Evolutionary conservation across 306 rosid species (phyloP).

Genomic region (Cicer chorassanicum): DNA sequence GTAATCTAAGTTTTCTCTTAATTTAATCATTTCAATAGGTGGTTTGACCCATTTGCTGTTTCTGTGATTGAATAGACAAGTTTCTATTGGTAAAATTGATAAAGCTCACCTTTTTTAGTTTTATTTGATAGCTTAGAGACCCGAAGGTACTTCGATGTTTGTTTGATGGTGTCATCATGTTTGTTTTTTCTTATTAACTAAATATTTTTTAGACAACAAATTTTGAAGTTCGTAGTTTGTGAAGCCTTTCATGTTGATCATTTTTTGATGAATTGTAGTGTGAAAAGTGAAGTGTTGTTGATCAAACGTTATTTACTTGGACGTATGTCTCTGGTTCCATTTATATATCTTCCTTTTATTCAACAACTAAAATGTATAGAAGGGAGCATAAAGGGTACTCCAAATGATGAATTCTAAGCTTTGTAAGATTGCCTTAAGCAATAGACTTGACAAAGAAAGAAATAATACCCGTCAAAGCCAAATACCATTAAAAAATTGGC

Average conservation of each 20-base stretch:
- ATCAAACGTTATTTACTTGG: background rate
- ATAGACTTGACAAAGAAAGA: background rate
- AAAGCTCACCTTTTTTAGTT: background rate
- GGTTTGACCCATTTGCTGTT: background rate
- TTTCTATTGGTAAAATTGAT: conserved; percentile 9
- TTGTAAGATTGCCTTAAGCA: background rate
- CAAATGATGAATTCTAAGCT: background rate
- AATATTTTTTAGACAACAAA: background rate
- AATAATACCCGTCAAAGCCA: background rate
- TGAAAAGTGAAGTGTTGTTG: background rate
- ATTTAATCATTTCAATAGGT: background rate
- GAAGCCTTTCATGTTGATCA: background rate
- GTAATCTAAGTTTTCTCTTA: background rate
- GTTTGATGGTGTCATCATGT: background rate
- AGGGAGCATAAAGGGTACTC: background rate
- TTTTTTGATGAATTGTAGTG: background rate
- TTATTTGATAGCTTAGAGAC: conserved; percentile 4
- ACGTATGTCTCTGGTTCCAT: background rate
- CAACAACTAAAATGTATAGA: background rate
- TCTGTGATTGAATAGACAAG: background rate
- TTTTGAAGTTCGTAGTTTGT: background rate
- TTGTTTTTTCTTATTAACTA: background rate
- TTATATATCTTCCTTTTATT: background rate
- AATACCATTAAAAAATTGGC: background rate
- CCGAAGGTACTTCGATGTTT: background rate